Evolutionary conservation across 2,329 filamentous ascomycete genomes (phyloP).

Genomic region (Talaromyces sp.): DNA sequence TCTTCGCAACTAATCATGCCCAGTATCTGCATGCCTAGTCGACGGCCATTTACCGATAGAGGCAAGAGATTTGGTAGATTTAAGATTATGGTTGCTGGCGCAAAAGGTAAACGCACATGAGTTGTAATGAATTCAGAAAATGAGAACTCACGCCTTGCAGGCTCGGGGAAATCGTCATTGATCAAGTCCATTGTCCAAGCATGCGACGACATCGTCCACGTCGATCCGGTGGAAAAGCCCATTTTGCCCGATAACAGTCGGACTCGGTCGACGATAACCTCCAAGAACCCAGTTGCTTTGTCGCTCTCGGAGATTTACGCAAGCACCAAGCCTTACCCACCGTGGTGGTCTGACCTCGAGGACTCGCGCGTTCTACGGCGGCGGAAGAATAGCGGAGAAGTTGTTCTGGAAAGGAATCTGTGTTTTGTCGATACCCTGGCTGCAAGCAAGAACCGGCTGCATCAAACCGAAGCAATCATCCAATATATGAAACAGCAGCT

Average conservation of each 20-base stretch:
- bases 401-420: slow-evolving; percentile 81
- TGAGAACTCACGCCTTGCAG: slow-evolving; percentile 39
- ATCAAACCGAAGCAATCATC: slow-evolving; percentile 56
- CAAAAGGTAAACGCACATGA: slow-evolving; percentile 54
- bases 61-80: slow-evolving; percentile 80
- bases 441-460: slow-evolving; percentile 49
- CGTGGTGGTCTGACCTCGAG: slow-evolving; percentile 83
- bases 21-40: slow-evolving; percentile 82
- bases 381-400: slow-evolving; percentile 69
- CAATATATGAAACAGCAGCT: slow-evolving; percentile 71
- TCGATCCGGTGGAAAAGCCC: slow-evolving; percentile 57
- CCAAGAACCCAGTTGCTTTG: slow-evolving; percentile 15
- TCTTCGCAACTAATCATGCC: slow-evolving; percentile 91
- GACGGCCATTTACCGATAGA: slow-evolving; percentile 82
- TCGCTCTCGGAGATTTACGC: slow-evolving; percentile 66
- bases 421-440: slow-evolving; percentile 85
- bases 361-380: slow-evolving; percentile 57
- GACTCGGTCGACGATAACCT: background rate
- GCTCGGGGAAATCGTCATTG: slow-evolving; percentile 82
- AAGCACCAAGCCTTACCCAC: slow-evolving; percentile 77
- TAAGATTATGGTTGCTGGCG: slow-evolving; percentile 82
- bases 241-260: background rate
- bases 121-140: background rate
- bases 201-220: slow-evolving; percentile 89
- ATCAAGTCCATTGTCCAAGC: slow-evolving; percentile 82